Percentiles rank a stretch among this genome's conserved stretches.
Conservation (phyloP, 768 basidiomycete species). For the Boletus insuetus region DNA sequence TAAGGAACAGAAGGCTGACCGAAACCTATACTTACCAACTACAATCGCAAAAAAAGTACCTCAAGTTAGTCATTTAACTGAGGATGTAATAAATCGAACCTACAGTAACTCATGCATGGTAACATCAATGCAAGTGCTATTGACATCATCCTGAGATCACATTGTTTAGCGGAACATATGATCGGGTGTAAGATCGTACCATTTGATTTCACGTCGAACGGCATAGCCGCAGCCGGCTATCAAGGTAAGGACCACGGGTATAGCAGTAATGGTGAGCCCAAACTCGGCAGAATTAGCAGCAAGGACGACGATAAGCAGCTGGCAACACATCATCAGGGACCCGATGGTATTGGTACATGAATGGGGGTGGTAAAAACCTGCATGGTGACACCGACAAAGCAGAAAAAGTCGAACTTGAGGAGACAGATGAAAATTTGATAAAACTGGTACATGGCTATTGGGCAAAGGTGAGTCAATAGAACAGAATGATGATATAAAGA, state of each 20-base stretch:
- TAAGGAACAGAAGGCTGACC: background rate
- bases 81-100: constrained; percentile 29
- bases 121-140: constrained; percentile 73
- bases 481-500: background rate
- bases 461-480: constrained; percentile 3
- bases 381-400: constrained; percentile 84
- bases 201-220: constrained; percentile 78
- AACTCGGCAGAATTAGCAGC: constrained; percentile 66
- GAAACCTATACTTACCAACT: constrained; percentile 28
- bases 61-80: background rate
- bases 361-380: constrained; percentile 46
- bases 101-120: constrained; percentile 75
- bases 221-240: constrained; percentile 65
- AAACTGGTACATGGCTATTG: constrained; percentile 79
- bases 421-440: constrained; percentile 87
- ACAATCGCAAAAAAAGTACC: background rate
- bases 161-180: constrained; percentile 1
- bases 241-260: constrained; percentile 71
- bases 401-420: constrained; percentile 89
- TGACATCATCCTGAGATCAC: constrained; percentile 55
- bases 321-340: background rate
- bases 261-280: constrained; percentile 77
- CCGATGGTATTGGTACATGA: background rate
- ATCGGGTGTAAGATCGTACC: constrained; percentile 40
- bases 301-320: constrained; percentile 84